Percentiles rank a stretch among this genome's conserved stretches.
These are phyloP conservation scores for Trametes cinnabarina DNA, from an alignment of 768 basidiomycete species.

Conservation along the genomic window DNA sequence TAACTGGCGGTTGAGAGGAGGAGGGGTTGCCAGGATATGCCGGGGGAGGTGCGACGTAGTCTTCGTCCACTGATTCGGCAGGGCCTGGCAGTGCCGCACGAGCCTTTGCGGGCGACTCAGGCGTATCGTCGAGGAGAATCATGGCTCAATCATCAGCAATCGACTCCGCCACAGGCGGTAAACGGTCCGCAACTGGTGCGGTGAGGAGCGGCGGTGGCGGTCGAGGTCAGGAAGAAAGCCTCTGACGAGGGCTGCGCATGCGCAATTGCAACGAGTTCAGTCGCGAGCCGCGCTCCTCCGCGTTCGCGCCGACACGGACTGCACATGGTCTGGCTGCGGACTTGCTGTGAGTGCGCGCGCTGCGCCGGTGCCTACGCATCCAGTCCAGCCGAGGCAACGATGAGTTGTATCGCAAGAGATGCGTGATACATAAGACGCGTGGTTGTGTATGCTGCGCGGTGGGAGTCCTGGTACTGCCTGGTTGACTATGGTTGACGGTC, in stretches of 20 bases:
- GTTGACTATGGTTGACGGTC: no score
- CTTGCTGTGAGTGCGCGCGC: constrained; percentile 10
- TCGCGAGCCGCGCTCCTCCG: no score
- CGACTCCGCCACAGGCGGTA: not conserved
- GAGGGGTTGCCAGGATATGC: constrained; percentile 22
- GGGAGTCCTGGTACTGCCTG: no score
- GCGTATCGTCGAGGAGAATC: constrained; percentile 28
- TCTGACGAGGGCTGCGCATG: no score
- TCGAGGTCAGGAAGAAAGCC: not conserved
- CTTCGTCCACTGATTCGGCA: constrained; percentile 4
- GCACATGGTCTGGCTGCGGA: constrained; percentile 1
- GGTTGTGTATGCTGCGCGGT: no score
- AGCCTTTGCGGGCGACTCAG: constrained; percentile 22
- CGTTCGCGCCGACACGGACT: not conserved
- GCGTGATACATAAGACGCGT: no score
- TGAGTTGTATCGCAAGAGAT: no score
- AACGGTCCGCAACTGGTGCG: no score
- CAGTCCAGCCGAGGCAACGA: not conserved
- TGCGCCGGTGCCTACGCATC: constrained; percentile 2
- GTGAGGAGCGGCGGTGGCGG: no score
- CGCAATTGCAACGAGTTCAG: no score
- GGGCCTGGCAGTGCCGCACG: constrained; percentile 7
- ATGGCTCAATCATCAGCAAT: constrained; percentile 10
- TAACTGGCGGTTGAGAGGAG: not conserved
- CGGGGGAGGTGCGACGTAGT: constrained; percentile 17